phyloP scores from a whole-genome alignment of 257 asterid species.

The Solanum okadae region DNA sequence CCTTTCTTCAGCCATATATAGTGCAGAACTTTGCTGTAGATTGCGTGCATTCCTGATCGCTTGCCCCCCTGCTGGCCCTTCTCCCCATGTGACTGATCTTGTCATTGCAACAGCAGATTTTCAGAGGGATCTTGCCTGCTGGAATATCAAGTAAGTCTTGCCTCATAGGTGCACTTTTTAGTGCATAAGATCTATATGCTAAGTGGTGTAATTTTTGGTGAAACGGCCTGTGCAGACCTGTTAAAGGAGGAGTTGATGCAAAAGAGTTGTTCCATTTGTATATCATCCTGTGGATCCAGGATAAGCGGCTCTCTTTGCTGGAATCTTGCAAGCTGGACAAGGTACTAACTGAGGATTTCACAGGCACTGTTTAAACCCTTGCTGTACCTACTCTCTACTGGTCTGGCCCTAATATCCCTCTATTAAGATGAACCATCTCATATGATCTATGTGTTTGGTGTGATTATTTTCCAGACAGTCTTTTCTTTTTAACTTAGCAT shows the following conservation, averaged over 20 bases:
- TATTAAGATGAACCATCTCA: not conserved
- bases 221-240: constrained; percentile 20
- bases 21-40: constrained; percentile 44
- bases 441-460: not conserved
- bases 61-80: constrained; percentile 46
- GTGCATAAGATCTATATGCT: not conserved
- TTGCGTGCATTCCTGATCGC: constrained; percentile 52
- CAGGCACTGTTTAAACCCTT: not conserved
- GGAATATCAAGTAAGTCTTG: constrained; percentile 36
- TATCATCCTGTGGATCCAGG: constrained; percentile 43
- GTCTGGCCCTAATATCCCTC: not conserved
- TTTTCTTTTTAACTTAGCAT: not conserved
- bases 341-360: constrained; percentile 9
- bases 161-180: not conserved
- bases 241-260: constrained; percentile 50
- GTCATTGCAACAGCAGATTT: constrained; percentile 48
- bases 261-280: constrained; percentile 46
- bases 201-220: not conserved
- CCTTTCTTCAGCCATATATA: constrained; percentile 44
- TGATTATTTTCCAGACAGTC: not conserved
- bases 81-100: constrained; percentile 41
- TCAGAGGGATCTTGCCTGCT: constrained; percentile 40
- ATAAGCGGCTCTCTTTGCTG: constrained; percentile 35
- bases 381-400: not conserved
- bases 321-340: constrained; percentile 45